Evolutionary conservation across 2,329 filamentous ascomycete genomes (phyloP), one percentile per base, ranked within the genome.

Genomic region (Sphaerulina vaccinii): DNA sequence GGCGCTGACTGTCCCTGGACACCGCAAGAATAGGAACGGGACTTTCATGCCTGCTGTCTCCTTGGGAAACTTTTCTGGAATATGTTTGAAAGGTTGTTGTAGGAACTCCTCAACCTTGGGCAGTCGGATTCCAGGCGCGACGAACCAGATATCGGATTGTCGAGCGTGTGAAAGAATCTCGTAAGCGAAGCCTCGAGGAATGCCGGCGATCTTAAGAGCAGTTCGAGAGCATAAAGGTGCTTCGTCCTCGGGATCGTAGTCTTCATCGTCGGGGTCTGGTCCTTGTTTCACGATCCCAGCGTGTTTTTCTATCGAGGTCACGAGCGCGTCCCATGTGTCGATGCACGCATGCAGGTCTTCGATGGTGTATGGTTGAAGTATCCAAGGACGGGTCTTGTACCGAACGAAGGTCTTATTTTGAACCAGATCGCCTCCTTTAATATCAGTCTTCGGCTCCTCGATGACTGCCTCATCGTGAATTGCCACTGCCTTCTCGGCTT

Each of bases 81-180:
- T 63, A 36, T 59, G 48, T 33, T 62, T 61, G 63, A 69, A 67
- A 8, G 65, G 65, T 43, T 68, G 66, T 43, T 66, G 60, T 7
- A 68, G 51, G 55, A 69, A 67, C 38, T 68, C 64, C 47, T 65
- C 65, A 18, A 65, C 60, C 49, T 65, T 67, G 4, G 65, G 66
- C 2, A 69, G 54, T 0, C 65, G 62, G 7, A 69, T 57, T 5
- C 65, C 65, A 0, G 66, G 66, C 1, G 65, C 66, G 8, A 69
- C 50, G 51, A 64, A 68, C 58, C 62, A 64, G 48, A 69, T 60
- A 11, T 62, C 54, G 4, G 64, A 65, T 37, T 62, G 54, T 2
- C 61, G 57, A 11, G 66, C 66, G 32, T 62, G 61, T 1, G 62
- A 60, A 6, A 69, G 54, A 11, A 69, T 54, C 32, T 68, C 61